A percentile compares a stretch with the other conserved stretches of the same genome.
Conservation (phyloP, 148 eudicot species). For the Rhododendron molle region DNA sequence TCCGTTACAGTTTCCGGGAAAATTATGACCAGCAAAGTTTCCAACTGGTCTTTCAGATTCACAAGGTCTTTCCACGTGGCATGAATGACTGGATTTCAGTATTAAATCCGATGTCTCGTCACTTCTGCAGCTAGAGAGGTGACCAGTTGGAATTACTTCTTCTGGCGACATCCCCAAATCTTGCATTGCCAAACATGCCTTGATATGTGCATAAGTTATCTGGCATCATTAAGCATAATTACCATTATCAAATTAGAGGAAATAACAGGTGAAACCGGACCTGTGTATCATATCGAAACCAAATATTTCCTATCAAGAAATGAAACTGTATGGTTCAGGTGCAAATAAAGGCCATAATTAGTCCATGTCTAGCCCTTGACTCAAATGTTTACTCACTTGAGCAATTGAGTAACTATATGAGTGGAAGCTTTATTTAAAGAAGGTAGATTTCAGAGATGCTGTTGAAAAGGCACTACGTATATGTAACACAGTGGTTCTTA, state of each 20-base stretch:
- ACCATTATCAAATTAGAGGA: neutral
- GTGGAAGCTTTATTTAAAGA: neutral
- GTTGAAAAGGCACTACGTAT: neutral
- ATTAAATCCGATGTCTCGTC: conserved; percentile 23
- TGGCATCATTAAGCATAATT: conserved; percentile 13
- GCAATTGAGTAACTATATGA: neutral
- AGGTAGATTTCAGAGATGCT: neutral
- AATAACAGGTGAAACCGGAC: neutral
- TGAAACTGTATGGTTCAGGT: neutral
- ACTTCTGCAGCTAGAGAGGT: conserved; percentile 13
- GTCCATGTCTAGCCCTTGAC: neutral
- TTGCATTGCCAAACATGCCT: conserved; percentile 46
- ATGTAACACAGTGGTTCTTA: neutral
- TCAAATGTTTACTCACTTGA: neutral
- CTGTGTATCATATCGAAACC: neutral
- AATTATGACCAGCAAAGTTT: conserved; percentile 9
- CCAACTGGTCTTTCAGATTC: conserved; percentile 10
- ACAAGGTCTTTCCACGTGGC: conserved; percentile 15
- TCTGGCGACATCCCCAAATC: conserved; percentile 45
- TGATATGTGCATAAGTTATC: conserved; percentile 61
- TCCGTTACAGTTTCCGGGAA: conserved; percentile 2
- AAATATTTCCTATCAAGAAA: neutral
- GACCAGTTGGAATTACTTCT: conserved; percentile 19
- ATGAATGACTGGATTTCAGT: conserved; percentile 7
- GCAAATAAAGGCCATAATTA: neutral